phyloP scores from a whole-genome alignment of 257 asterid species.

The Nemophila menziesii region DNA sequence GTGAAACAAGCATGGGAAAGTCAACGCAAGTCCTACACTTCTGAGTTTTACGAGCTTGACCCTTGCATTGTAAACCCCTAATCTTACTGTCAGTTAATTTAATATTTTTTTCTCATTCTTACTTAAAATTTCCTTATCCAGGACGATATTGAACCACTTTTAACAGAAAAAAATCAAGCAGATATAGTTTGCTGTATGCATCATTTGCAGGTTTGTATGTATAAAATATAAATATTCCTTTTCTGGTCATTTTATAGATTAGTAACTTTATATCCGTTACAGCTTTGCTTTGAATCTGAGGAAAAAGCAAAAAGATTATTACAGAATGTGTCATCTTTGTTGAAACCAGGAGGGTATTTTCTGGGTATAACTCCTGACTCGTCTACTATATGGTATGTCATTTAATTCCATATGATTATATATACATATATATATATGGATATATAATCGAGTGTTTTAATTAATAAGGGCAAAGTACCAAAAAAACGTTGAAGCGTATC shows the following conservation, averaged over 20 bases:
- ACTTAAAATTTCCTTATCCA: conserved; percentile 25
- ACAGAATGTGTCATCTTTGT: conserved; percentile 73
- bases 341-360: conserved; percentile 97
- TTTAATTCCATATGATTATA: neutral
- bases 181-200: conserved; percentile 89
- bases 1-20: conserved; percentile 91
- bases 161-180: conserved; percentile 61
- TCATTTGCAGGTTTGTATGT: conserved; percentile 62
- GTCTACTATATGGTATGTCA: conserved; percentile 86
- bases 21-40: conserved; percentile 76
- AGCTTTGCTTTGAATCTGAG: conserved; percentile 85
- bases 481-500: conserved; percentile 94
- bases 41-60: conserved; percentile 75
- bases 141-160: conserved; percentile 56
- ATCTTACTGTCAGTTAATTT: neutral
- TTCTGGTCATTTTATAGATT: neutral
- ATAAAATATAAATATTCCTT: conserved; percentile 1
- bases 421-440: conserved; percentile 13
- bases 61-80: conserved; percentile 67
- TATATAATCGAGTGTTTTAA: conserved; percentile 13
- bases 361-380: conserved; percentile 95
- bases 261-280: conserved; percentile 11
- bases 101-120: neutral
- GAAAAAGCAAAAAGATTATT: conserved; percentile 66
- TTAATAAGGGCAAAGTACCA: conserved; percentile 99